Base-by-base conservation (phyloP, 1,284 basidiomycete species). In the Boletus smithii region DNA sequence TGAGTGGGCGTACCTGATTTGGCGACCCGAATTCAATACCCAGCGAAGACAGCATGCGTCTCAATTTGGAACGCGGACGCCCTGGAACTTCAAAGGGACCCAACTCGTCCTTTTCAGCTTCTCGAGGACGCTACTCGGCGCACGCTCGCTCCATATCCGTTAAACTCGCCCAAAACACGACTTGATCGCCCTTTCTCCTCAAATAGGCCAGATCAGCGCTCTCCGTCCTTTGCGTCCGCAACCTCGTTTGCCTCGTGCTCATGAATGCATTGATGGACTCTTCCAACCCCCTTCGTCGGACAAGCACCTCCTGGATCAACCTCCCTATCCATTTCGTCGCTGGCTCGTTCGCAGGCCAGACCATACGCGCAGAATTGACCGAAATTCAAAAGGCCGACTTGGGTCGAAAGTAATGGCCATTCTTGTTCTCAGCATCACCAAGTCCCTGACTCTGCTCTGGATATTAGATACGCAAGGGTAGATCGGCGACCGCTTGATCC, bases 381-480 rank as follows among this genome's bases (percentile, higher is more conserved):
- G 83, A 85, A 65, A 65, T 84, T 7, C 81, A 84, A 61, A 80
- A 81, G 50, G 82, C 81, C 14, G 72, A 83, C 61, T 64, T 84
- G 30, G 81, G 82, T 14, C 69, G 81, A 68, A 84, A 84, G 81
- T 84, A 61, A 58, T 69, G 34, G 3, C 22, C 36, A 8, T 35
- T 22, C 22, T 39, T 18, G 14, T 27, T 7, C 10, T 14, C 42
- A 16, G 10, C 49, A 8, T 34, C 18, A 26, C 47, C 20, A n/a
- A 8, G 17, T 41, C 24, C 29, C 49, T 57, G 37, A 49, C 43
- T 11, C 37, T 27, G 23, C 22, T 20, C 26, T 34, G n/a, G 18
- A 14, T 41, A 8, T 10, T 50, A 81, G 79, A 58, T 81, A 81
- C 57, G 80, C 79, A 0, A 70, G 72, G 44, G 79, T 81, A 4